phyloP scores from a whole-genome alignment of 2,329 filamentous ascomycete genomes.

The Talaromyces sp. region DNA sequence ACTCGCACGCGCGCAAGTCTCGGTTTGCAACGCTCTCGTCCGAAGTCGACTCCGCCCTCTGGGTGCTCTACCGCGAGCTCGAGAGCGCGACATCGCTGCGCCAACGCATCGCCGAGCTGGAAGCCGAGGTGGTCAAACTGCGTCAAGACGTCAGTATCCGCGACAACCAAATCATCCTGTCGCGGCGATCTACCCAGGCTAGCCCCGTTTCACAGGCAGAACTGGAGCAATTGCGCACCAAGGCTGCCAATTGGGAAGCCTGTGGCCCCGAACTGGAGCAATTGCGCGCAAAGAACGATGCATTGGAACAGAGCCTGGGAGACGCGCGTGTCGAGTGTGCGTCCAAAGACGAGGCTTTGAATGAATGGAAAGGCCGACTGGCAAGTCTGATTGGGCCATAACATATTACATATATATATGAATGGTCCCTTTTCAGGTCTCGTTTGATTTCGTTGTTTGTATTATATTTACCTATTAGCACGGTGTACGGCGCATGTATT shows the following conservation, averaged over 20 bases:
- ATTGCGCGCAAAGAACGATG: constrained; percentile 8
- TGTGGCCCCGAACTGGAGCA: constrained; percentile 2
- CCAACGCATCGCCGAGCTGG: constrained; percentile 12
- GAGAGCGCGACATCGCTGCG: constrained; percentile 14
- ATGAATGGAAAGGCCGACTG: constrained; percentile 13
- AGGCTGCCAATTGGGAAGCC: constrained; percentile 4
- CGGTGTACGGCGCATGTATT: not conserved
- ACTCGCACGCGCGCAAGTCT: constrained; percentile 14
- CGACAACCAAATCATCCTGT: constrained; percentile 14
- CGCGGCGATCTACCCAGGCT: constrained; percentile 6
- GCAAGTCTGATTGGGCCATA: constrained; percentile 12
- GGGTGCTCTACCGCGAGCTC: constrained; percentile 13
- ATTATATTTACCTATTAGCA: not conserved
- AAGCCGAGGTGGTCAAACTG: constrained; percentile 12
- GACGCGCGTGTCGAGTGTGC: constrained; percentile 8
- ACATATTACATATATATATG: not conserved
- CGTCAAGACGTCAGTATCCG: constrained; percentile 14
- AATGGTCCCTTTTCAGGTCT: not conserved
- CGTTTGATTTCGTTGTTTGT: not conserved
- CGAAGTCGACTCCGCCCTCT: constrained; percentile 14
- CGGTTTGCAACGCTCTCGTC: constrained; percentile 12
- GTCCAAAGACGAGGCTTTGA: constrained; percentile 10
- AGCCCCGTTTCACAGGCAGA: constrained; percentile 9
- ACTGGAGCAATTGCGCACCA: constrained; percentile 6
- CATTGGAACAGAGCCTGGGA: constrained; percentile 7